Conservation (phyloP, 495 filamentous ascomycete species). For the Wilcoxina mikolae region DNA sequence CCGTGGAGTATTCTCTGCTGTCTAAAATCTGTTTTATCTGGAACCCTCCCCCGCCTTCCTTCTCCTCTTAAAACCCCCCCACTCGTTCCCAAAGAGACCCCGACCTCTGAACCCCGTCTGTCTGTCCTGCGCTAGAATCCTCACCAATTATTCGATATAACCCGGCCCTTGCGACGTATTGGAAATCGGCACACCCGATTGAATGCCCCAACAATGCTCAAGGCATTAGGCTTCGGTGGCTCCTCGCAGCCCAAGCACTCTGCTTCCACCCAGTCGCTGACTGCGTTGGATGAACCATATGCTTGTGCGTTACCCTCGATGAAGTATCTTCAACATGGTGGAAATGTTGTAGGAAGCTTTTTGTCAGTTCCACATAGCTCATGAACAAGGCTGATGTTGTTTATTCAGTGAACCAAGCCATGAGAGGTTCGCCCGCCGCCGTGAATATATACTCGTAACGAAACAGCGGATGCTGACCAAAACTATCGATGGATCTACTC, state of each 20-base stretch:
- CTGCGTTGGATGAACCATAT: conserved; percentile 43
- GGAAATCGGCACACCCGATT: background rate
- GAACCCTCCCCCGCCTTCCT: too few species aligned
- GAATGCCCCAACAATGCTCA: background rate
- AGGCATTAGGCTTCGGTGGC: background rate
- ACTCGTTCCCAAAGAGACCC: too few species aligned
- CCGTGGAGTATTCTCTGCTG: too few species aligned
- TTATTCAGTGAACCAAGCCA: conserved; percentile 45
- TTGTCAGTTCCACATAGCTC: background rate
- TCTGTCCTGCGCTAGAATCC: too few species aligned
- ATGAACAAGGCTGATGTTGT: background rate
- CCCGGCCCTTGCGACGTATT: too few species aligned
- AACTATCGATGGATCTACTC: conserved; percentile 39
- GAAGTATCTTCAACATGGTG: background rate
- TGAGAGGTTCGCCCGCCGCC: conserved; percentile 37
- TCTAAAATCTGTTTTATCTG: too few species aligned
- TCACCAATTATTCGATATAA: too few species aligned
- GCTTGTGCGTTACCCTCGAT: conserved; percentile 37
- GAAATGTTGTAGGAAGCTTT: background rate
- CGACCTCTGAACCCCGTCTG: too few species aligned
- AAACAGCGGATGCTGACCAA: conserved; percentile 3
- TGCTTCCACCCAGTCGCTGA: conserved; percentile 42
- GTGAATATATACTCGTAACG: background rate
- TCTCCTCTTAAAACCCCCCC: too few species aligned
- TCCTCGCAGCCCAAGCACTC: conserved; percentile 8